A percentile compares a stretch with the other conserved stretches of the same genome.
Conservation (phyloP, 139 green algal genomes). For the Yamagishiella unicocca region DNA sequence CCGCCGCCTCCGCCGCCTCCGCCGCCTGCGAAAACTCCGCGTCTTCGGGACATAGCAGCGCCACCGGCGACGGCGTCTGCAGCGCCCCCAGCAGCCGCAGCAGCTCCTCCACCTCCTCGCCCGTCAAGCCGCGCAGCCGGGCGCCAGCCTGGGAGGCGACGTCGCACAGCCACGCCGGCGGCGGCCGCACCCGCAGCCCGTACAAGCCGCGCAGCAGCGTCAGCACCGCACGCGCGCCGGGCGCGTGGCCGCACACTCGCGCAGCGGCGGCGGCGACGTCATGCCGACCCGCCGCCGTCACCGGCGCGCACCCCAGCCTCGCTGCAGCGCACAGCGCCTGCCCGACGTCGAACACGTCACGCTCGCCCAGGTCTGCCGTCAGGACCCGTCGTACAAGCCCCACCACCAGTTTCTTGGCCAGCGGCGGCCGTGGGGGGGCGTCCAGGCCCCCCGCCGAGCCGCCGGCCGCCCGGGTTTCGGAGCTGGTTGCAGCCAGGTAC, state of each 20-base stretch:
- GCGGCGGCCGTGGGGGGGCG: background rate
- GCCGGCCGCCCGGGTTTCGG: no score
- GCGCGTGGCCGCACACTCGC: background rate
- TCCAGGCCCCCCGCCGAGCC: background rate
- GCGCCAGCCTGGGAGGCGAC: background rate
- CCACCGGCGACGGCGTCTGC: background rate
- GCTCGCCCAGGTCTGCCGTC: background rate
- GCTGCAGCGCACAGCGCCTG: constrained; percentile 14
- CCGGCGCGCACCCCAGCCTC: background rate
- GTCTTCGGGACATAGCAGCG: background rate
- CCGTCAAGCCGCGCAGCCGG: background rate
- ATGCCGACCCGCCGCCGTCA: background rate
- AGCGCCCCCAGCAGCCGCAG: background rate
- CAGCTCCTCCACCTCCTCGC: background rate
- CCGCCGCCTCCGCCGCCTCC: background rate
- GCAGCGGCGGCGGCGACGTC: background rate
- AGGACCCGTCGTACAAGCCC: background rate
- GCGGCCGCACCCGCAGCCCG: constrained; percentile 1
- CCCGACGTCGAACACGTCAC: background rate
- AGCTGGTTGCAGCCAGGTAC: background rate
- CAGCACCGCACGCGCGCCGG: background rate
- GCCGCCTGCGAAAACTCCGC: background rate
- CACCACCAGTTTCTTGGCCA: background rate
- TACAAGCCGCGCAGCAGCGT: background rate
- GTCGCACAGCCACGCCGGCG: background rate